A percentile compares a stretch with the other conserved stretches of the same genome.
These are phyloP conservation scores for Xanthoconium separans DNA, from an alignment of 1,284 basidiomycete species.

Conservation along the genomic window DNA sequence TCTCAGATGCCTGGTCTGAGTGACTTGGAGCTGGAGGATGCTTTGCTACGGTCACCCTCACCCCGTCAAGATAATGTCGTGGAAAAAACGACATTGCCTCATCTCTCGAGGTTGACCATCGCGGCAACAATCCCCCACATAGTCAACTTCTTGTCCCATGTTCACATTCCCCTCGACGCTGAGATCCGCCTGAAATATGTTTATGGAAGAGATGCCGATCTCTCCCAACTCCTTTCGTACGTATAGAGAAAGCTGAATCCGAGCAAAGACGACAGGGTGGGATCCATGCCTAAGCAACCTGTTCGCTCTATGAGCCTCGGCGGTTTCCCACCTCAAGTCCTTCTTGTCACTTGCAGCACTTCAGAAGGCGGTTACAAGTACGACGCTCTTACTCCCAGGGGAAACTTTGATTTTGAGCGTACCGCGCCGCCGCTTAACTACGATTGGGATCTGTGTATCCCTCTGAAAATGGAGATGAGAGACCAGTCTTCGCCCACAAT, in stretches of 20 bases:
- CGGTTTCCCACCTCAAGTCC: neutral
- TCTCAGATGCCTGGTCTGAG: neutral
- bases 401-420: neutral
- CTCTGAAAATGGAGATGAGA: neutral
- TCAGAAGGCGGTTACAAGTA: neutral
- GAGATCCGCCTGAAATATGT: slow-evolving; percentile 1
- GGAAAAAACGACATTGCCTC: neutral
- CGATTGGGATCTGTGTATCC: neutral
- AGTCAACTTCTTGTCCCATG: neutral
- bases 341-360: neutral
- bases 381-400: neutral
- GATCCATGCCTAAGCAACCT: neutral
- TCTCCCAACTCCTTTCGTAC: neutral
- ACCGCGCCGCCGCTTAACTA: neutral
- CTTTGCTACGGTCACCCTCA: neutral
- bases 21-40: slow-evolving; percentile 2
- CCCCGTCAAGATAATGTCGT: neutral
- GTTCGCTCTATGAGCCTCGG: neutral
- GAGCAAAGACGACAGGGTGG: neutral
- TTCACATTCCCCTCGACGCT: neutral
- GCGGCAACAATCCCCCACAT: neutral
- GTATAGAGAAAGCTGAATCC: neutral
- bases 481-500: neutral
- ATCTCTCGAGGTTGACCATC: slow-evolving; percentile 3
- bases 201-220: neutral